Percentiles rank a stretch among this genome's conserved stretches.
Conservation (phyloP, 1,284 basidiomycete species). For the Nidula niveotomentosa region DNA sequence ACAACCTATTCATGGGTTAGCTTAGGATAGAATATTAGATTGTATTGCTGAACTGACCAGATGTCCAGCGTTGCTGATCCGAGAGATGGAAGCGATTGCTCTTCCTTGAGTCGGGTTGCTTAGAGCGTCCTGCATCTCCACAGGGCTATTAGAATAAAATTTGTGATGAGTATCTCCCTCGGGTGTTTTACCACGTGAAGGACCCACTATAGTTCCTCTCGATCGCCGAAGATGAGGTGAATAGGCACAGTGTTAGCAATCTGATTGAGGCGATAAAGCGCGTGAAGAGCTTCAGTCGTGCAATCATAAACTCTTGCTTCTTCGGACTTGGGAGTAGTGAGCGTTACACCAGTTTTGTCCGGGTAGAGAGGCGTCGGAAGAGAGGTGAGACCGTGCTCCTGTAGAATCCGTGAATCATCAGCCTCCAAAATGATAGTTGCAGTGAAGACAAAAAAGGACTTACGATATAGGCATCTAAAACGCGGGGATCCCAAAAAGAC, state of each 20-base stretch:
- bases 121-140: conserved; percentile 14
- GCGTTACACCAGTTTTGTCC: neutral
- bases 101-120: conserved; percentile 10
- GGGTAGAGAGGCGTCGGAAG: neutral
- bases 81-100: conserved; percentile 12
- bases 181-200: neutral
- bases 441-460: neutral
- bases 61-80: conserved; percentile 15
- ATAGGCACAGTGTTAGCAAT: neutral
- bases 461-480: neutral
- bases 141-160: neutral
- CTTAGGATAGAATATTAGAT: too few relatives aligned
- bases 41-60: conserved; percentile 6
- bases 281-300: neutral
- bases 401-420: neutral
- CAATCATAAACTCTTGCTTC: neutral
- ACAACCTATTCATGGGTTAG: too few relatives aligned
- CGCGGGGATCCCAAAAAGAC: neutral
- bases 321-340: neutral
- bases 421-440: neutral
- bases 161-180: neutral
- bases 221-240: neutral
- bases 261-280: neutral
- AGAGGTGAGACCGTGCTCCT: neutral
- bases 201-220: neutral